Evolutionary conservation across 2,329 filamentous ascomycete genomes (phyloP).

Genomic region (Coniochaeta pulveracea): DNA sequence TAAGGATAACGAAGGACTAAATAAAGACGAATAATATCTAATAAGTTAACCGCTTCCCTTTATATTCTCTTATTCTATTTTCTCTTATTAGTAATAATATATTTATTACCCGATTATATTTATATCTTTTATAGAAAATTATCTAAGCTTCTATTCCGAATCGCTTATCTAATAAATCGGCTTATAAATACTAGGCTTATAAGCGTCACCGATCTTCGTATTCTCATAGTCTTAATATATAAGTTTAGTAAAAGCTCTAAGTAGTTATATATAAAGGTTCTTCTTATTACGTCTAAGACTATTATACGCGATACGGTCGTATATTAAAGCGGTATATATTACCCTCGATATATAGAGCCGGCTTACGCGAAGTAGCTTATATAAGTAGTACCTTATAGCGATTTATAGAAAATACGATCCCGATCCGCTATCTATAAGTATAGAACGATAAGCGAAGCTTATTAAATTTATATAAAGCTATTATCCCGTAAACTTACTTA

Average conservation of each 20-base stretch:
- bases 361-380: background rate
- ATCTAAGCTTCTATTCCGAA: background rate
- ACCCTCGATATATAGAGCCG: background rate
- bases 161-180: background rate
- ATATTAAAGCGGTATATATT: background rate
- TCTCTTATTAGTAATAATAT: no score
- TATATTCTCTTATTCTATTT: no score
- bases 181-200: no score
- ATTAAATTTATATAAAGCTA: constrained; percentile 1
- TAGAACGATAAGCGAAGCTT: background rate
- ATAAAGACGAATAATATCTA: no score
- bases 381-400: background rate
- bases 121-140: background rate
- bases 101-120: background rate
- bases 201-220: no score
- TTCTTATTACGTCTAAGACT: background rate
- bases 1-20: no score
- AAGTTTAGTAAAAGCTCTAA: background rate
- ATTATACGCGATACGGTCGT: background rate
- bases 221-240: no score
- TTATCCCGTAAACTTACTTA: background rate
- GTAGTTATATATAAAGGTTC: background rate
- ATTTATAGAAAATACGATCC: background rate
- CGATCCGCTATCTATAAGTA: background rate
- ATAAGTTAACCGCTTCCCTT: no score